Base-by-base conservation (phyloP, 176 grass and related monocot species). In the Areca catechu region DNA sequence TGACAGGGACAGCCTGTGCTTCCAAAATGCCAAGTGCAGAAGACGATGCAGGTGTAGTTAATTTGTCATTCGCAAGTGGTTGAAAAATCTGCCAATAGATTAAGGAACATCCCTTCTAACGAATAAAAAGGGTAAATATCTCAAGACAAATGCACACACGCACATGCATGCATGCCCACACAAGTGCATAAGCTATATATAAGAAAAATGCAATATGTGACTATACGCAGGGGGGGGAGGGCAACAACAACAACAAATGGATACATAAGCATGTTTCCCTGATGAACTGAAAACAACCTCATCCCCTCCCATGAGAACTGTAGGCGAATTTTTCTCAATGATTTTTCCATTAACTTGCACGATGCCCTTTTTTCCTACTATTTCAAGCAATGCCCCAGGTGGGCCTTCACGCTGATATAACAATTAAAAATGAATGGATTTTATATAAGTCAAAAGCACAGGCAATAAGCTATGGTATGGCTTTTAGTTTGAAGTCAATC, bases 231-330 rank as follows among this genome's bases (percentile, higher is more conserved):
- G 22, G 22, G 22, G 3, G 4, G 4, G 4, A 25, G 4, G 4
- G 27, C 51, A 56, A 20, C 16, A 73, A 50, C 76, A 54, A 51
- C 20, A 10, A 54, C 56, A 62, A 69, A 67, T 92, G 81, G 83
- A 92, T 98, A 98, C 94, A 66, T 93, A 98, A 63, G 94, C 78
- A 92, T 98, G 88, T 19, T 75, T 92, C 55, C 83, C 76, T 14
- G 73, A 83, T 49, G 81, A 71, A 78, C 63, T 80, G 65, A 98
- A 98, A 65, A 98, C 53, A 4, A 98, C 51, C 62, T 98, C 94
- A 78, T 98, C 94, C 19, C 94, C 94, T 80, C 94, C 94, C 61
- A 51, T 83, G 34, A 98, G 81, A 57, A 74, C 10, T 80, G 83
- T 71, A 68, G 83, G 83, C 16, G 71, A 67, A 51, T 77, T 86